Conservation (phyloP, 2,329 filamentous ascomycete genomes). For the Ceratocystis ficicola region DNA sequence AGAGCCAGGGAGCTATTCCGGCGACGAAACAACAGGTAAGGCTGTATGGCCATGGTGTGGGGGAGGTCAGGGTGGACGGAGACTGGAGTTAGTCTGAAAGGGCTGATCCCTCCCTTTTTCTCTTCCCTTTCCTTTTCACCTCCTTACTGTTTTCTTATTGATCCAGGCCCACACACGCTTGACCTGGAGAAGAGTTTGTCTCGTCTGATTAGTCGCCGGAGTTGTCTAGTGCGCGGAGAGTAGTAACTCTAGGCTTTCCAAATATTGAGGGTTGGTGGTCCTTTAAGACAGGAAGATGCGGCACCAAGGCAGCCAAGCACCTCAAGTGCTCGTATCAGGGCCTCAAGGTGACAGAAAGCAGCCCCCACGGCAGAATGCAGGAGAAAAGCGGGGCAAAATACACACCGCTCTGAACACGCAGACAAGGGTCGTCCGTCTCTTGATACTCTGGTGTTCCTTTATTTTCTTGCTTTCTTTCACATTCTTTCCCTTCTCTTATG, state of each 20-base stretch:
- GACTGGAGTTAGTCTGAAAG: background rate
- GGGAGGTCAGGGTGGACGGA: background rate
- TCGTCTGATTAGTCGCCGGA: background rate
- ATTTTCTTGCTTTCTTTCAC: slow-evolving; percentile 4
- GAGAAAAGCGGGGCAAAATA: background rate
- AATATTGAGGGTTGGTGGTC: no score
- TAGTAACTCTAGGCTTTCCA: no score
- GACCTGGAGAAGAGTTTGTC: background rate
- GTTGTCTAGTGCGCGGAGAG: no score
- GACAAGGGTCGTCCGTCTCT: background rate
- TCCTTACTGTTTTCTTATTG: background rate
- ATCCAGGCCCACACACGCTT: background rate
- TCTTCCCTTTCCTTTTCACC: background rate
- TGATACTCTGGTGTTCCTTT: background rate
- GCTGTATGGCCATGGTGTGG: slow-evolving; percentile 3
- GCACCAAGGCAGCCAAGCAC: background rate
- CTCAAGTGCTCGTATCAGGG: background rate
- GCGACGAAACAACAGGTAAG: slow-evolving; percentile 2
- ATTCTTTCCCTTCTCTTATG: background rate
- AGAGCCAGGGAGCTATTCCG: slow-evolving; percentile 5
- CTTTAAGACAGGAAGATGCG: no score
- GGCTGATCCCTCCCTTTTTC: background rate
- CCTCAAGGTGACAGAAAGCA: background rate
- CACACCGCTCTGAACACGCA: background rate
- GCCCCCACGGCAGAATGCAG: background rate